Evolutionary conservation across 1,139 yeast species (phyloP).

Genomic region (Geotrichum carabidarum): DNA sequence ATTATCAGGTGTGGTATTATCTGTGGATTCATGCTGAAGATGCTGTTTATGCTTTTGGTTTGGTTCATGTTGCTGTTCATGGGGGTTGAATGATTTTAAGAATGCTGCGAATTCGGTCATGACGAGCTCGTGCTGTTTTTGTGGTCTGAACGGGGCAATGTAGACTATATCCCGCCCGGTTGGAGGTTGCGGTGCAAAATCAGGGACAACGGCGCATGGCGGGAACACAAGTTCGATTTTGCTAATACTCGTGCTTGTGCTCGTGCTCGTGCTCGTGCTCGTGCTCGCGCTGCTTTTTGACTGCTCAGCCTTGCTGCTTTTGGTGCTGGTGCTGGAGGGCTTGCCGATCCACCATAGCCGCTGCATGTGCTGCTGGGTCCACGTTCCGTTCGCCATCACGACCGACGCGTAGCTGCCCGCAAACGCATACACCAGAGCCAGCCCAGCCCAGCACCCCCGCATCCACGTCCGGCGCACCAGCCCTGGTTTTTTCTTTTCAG

Average conservation of each 20-base stretch:
- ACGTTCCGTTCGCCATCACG: slow-evolving; percentile 76
- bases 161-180: slow-evolving; percentile 56
- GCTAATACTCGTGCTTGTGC: too few relatives aligned
- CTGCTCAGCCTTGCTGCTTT: slow-evolving; percentile 11
- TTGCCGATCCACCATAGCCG: slow-evolving; percentile 51
- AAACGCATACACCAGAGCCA: slow-evolving; percentile 48
- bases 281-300: not conserved
- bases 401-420: slow-evolving; percentile 65
- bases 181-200: too few relatives aligned
- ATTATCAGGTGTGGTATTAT: not conserved
- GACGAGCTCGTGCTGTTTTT: slow-evolving; percentile 77
- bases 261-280: too few relatives aligned
- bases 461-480: slow-evolving; percentile 39
- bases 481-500: not conserved
- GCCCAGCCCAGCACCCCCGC: slow-evolving; percentile 67
- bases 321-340: slow-evolving; percentile 17
- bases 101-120: slow-evolving; percentile 59
- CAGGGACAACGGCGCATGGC: slow-evolving; percentile 39
- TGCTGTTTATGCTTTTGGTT: not conserved
- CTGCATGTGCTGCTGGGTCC: slow-evolving; percentile 77
- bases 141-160: slow-evolving; percentile 92
- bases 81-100: slow-evolving; percentile 23
- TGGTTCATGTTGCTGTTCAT: not conserved
- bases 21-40: too few relatives aligned
- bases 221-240: slow-evolving; percentile 62